Conservation (phyloP, 176 grass and related monocot species). For the Dendrocalamus sinicus region DNA sequence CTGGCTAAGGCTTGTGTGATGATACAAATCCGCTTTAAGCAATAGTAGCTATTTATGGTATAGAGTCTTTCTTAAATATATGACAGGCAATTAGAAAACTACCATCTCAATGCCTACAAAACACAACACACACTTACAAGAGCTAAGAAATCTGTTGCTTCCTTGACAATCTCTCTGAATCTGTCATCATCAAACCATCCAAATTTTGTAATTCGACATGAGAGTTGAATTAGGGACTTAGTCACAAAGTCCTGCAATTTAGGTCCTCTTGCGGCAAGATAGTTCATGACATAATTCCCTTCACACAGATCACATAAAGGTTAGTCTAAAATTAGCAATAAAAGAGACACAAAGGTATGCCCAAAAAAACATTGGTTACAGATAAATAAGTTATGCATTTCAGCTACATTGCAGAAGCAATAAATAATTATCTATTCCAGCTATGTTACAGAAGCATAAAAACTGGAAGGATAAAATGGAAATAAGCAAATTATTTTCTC, state of each 20-base stretch:
- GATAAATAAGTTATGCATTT: conserved; percentile 16
- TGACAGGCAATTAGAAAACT: conserved; percentile 24
- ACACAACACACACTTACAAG: conserved; percentile 68
- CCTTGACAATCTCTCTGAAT: conserved; percentile 95
- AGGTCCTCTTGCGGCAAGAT: conserved; percentile 93
- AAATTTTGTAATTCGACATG: conserved; percentile 98
- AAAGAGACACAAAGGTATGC: conserved; percentile 6
- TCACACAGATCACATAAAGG: conserved; percentile 76
- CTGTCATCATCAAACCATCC: conserved; percentile 99
- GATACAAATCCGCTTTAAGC: conserved; percentile 22
- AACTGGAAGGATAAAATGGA: not conserved
- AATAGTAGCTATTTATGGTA: conserved; percentile 22
- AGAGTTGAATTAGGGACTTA: conserved; percentile 89
- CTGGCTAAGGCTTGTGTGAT: conserved; percentile 1
- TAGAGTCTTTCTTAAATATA: not conserved
- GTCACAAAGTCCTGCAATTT: conserved; percentile 95
- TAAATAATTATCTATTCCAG: conserved; percentile 23
- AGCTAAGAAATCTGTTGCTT: conserved; percentile 90
- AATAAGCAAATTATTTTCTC: conserved; percentile 1
- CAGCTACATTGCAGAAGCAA: conserved; percentile 11
- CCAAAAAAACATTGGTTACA: conserved; percentile 17
- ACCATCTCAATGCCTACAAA: conserved; percentile 18
- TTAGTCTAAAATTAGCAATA: conserved; percentile 60
- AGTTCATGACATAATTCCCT: conserved; percentile 99
- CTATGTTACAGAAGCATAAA: conserved; percentile 1